Conservation (phyloP, 2,329 filamentous ascomycete genomes). For the Alternaria brassicae region DNA sequence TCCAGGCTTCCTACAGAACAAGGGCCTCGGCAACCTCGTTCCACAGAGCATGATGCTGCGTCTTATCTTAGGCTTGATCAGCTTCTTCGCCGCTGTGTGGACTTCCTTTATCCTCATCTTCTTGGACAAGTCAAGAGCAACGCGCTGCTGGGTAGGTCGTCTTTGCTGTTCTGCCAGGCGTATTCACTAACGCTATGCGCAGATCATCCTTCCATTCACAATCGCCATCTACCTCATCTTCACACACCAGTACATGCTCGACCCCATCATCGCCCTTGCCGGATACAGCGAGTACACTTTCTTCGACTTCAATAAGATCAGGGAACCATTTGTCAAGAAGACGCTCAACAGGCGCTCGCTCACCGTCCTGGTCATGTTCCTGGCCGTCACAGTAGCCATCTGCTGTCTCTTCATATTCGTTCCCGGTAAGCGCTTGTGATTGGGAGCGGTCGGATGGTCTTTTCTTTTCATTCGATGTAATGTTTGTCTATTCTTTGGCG, state of each 20-base stretch:
- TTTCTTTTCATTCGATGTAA: conserved; percentile 23
- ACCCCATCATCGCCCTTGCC: conserved; percentile 86
- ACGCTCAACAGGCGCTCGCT: conserved; percentile 83
- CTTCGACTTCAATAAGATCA: conserved; percentile 85
- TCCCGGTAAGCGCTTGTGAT: conserved; percentile 78
- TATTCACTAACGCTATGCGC: not conserved
- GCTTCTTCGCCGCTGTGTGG: conserved; percentile 94
- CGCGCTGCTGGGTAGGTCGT: conserved; percentile 79
- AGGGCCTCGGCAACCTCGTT: conserved; percentile 94
- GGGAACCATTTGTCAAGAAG: conserved; percentile 88
- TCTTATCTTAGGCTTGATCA: conserved; percentile 81
- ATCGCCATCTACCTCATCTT: conserved; percentile 75
- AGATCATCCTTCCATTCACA: conserved; percentile 88
- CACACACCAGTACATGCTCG: conserved; percentile 94
- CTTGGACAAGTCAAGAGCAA: conserved; percentile 75
- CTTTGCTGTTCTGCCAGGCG: not conserved
- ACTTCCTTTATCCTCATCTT: conserved; percentile 92
- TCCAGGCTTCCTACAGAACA: conserved; percentile 91
- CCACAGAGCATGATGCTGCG: conserved; percentile 87
- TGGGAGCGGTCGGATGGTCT: not conserved
- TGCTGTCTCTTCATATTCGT: conserved; percentile 94
- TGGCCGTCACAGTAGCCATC: conserved; percentile 79
- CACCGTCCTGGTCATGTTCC: conserved; percentile 78
- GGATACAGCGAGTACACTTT: conserved; percentile 96
- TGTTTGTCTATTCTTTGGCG: conserved; percentile 27